Evolutionary conservation across 139 green algal genomes (phyloP).

Genomic region (Picochlorum costavermella): DNA sequence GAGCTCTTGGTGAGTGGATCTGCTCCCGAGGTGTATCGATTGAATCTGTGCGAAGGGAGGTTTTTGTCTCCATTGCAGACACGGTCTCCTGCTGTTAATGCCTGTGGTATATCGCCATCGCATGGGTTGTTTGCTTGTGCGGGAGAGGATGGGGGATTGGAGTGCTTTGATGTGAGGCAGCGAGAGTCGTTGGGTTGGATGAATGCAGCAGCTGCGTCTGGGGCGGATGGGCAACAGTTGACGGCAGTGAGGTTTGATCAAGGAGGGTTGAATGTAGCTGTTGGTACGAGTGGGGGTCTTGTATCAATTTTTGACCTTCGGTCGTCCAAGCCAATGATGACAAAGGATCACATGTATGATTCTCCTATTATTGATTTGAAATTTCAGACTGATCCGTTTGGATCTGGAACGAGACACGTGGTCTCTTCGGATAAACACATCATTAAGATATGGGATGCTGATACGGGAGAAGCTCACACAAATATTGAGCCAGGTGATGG

Average conservation of each 20-base stretch:
- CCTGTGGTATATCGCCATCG: constrained; percentile 48
- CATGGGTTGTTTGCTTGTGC: constrained; percentile 63
- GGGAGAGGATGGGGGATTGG: constrained; percentile 80
- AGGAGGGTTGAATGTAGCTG: constrained; percentile 70
- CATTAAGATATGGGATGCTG: constrained; percentile 72
- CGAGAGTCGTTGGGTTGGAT: constrained; percentile 43
- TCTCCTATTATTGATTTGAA: constrained; percentile 87
- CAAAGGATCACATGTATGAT: constrained; percentile 97
- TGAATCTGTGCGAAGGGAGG: constrained; percentile 83
- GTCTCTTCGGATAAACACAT: constrained; percentile 81
- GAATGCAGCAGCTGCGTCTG: constrained; percentile 53
- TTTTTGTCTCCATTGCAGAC: constrained; percentile 72
- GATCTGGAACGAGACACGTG: constrained; percentile 36
- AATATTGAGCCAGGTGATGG: constrained; percentile 64
- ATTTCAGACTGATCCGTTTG: constrained; percentile 52
- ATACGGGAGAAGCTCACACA: constrained; percentile 55
- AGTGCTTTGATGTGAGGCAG: constrained; percentile 87
- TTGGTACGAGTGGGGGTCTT: constrained; percentile 72
- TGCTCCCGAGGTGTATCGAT: constrained; percentile 54
- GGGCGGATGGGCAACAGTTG: constrained; percentile 50
- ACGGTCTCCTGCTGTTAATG: constrained; percentile 66
- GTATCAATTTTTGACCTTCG: constrained; percentile 85
- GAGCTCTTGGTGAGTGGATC: constrained; percentile 78
- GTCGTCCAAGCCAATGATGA: constrained; percentile 54
- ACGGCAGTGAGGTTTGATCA: constrained; percentile 83